Base-by-base conservation (phyloP, 2,329 filamentous ascomycete genomes). In the Diaporthe sp. region DNA sequence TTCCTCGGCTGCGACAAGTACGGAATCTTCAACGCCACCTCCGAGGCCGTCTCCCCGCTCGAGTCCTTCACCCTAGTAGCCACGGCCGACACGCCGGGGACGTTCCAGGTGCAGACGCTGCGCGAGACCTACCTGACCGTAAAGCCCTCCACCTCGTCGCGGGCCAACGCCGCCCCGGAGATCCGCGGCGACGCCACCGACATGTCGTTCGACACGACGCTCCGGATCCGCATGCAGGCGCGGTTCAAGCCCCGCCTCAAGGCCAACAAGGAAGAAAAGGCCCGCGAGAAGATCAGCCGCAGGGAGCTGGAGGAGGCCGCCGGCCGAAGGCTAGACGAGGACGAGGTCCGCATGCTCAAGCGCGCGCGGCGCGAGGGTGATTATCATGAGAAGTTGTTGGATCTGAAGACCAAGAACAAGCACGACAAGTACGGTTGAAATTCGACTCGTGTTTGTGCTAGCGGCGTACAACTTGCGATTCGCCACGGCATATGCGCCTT, bases 201-300 rank as follows among this genome's bases (percentile, higher is more conserved):
- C 12, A 90, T 92, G 68, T 89, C 87, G 6, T 94, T 94, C 80
- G 90, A 89, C 78, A 95, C 94, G 13, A 93, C 92, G 9, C 82
- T 97, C 75, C 89, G 94, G 66, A 90, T 98, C 79, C 93, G 96
- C 71, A 98, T 98, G 96, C 96, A 98, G 85, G 95, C 96, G 30
- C 89, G 94, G 68, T 98, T 97, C 86, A 98, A 98, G 87, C 96
- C 96, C 12, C 90, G 90, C 76, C 83, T 97, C 59, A 94, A 93
- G 83, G 93, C 93, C 13, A 90, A 88, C 0, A 97, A 96, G 84
- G 95, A 96, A 81, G 94, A 94, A 77, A 97, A 94, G 85, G 93
- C 94, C 0, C 89, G 90, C 78, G 92, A 96, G 79, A 97, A 96
- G 86, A 94, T 99, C 73, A 96, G 92, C 80, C 89, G 94, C 76